A percentile compares a stretch with the other conserved stretches of the same genome.
These are phyloP conservation scores for Pythium guiyangense DNA, from an alignment of 352 stramenopile genomes.

Conservation along the genomic window DNA sequence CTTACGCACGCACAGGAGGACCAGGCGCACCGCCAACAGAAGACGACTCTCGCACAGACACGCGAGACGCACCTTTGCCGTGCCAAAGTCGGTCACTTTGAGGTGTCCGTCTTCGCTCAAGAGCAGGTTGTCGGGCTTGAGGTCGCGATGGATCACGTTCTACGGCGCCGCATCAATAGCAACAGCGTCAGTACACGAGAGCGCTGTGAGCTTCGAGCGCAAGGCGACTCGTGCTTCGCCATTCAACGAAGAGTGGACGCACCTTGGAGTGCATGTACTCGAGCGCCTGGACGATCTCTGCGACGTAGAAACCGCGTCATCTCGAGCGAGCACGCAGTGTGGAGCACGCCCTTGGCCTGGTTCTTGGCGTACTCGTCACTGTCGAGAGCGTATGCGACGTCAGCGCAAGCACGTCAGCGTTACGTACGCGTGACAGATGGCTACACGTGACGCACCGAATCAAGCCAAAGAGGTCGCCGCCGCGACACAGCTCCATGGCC, in stretches of 20 bases:
- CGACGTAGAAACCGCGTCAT: constrained; percentile 91
- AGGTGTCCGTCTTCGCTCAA: constrained; percentile 78
- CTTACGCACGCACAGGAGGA: too few relatives aligned
- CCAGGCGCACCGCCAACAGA: not conserved
- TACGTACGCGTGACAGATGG: not conserved
- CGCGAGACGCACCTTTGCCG: constrained; percentile 57
- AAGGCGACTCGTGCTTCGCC: too few relatives aligned
- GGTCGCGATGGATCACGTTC: constrained; percentile 95
- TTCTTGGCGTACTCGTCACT: constrained; percentile 56
- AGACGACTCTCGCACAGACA: not conserved
- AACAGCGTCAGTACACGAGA: not conserved
- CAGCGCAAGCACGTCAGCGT: not conserved
- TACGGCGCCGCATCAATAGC: constrained; percentile 27
- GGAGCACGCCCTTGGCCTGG: constrained; percentile 35
- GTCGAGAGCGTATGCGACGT: constrained; percentile 8
- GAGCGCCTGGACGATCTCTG: constrained; percentile 91
- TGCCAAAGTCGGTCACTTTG: constrained; percentile 90
- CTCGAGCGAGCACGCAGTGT: constrained; percentile 62
- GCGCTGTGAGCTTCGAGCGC: too few relatives aligned
- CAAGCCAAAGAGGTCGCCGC: constrained; percentile 74
- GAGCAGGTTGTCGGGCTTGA: constrained; percentile 91
- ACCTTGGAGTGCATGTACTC: constrained; percentile 94
- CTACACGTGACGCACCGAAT: constrained; percentile 50
- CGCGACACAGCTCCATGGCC: constrained; percentile 82
- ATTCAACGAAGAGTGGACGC: not conserved